Base-by-base conservation (phyloP, 768 basidiomycete species). In the Stropharia rugosoannulata region DNA sequence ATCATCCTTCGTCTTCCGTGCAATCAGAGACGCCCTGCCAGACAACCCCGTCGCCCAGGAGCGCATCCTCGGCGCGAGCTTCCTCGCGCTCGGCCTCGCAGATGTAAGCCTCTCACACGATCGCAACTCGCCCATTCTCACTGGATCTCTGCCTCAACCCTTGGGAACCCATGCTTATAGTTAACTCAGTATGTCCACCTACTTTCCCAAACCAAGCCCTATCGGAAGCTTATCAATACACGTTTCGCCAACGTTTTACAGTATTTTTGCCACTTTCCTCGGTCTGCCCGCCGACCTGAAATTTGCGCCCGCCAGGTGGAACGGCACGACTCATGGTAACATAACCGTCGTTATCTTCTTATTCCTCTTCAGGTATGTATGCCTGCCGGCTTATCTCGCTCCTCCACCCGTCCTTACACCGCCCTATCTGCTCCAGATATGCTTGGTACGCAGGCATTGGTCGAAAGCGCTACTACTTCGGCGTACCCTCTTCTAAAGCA, bases 311-410 rank as follows among this genome's bases (percentile, higher is more conserved):
- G 66, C 66, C 7, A 62, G 65, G 12, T 93, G 89, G 90, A 91
- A 90, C 67, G 65, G 76, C 25, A 86, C 81, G 76, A 87, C 84
- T 0, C 89, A 91, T 60, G 90, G 89, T 35, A 93, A 91, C 63
- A 85, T 90, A 64, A 84, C 87, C 3, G 72, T 84, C 55, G 80
- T 81, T 19, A 49, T 85, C 29, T 69, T 84, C 22, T 73, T 92
- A 37, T 76, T 86, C 51, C 46, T 73, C 39, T 76, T 77, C 60
- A 80, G 89, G 88, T 88, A 64, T 32, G 27, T 29, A 10, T 32
- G 3, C 25, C 13, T 42, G 32, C 7, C 55, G 22, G 46, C 43
- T 42, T 29, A 15, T 29, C 40, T 55, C 35, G 50, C n/a, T 40
- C 37, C 15, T 13, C 25, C 25, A 22, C 18, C 27, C 38, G 15